A percentile compares a stretch with the other conserved stretches of the same genome.
These are phyloP conservation scores for Homolaphlyctis polyrhiza DNA, from an alignment of 371 early-diverging fungal genomes.

Conservation along the genomic window DNA sequence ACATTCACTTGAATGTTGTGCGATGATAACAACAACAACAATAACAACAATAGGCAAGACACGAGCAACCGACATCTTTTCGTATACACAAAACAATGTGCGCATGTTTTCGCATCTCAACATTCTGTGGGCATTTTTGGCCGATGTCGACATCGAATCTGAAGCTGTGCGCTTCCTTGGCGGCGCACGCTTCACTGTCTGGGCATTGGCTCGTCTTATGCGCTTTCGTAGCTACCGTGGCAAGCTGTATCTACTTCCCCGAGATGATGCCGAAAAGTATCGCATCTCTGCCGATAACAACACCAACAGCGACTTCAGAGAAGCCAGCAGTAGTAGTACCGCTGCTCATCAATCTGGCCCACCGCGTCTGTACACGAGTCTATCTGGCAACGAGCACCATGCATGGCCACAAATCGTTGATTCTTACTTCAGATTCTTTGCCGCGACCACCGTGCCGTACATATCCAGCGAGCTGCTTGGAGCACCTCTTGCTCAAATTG, in stretches of 20 bases:
- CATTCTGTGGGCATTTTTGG: conserved; percentile 52
- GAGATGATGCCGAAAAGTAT: conserved; percentile 18
- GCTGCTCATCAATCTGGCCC: conserved; percentile 17
- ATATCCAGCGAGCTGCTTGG: conserved; percentile 44
- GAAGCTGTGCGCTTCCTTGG: conserved; percentile 54
- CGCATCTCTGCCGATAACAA: background rate
- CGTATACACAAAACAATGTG: conserved; percentile 5
- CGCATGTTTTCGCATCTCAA: conserved; percentile 15
- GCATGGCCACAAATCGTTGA: conserved; percentile 26
- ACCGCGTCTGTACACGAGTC: conserved; percentile 9
- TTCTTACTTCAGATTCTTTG: conserved; percentile 42
- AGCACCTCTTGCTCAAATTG: conserved; percentile 33
- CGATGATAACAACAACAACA: no score
- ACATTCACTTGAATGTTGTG: no score
- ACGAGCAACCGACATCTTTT: conserved; percentile 1
- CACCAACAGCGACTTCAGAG: background rate
- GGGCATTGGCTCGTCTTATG: conserved; percentile 46
- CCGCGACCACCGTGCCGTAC: conserved; percentile 55
- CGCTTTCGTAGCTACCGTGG: conserved; percentile 49
- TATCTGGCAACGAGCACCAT: conserved; percentile 5
- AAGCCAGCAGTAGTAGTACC: background rate
- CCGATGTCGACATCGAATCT: conserved; percentile 63
- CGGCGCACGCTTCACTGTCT: conserved; percentile 39
- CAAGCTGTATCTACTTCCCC: conserved; percentile 44
- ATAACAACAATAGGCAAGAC: no score